Evolutionary conservation across 441 rosid species (phyloP).

Genomic region (Populus hybrid): DNA sequence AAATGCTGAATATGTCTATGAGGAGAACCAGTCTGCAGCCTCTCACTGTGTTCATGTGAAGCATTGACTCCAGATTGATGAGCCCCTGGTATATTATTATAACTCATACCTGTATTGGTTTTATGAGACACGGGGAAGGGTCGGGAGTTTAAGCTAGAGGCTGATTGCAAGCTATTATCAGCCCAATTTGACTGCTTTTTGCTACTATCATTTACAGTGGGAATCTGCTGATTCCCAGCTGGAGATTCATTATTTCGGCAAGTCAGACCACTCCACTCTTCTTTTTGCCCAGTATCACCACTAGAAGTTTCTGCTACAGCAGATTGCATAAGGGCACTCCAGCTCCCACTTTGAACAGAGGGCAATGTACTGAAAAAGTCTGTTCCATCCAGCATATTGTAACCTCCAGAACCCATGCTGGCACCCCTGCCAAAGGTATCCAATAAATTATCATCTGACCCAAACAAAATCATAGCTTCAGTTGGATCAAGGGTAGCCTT

Average conservation of each 20-base stretch:
- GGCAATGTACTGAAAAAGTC: slow-evolving; percentile 50
- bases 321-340: slow-evolving; percentile 99
- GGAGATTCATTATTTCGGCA: slow-evolving; percentile 37
- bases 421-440: slow-evolving; percentile 60
- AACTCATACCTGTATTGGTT: slow-evolving; percentile 22
- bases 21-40: slow-evolving; percentile 40
- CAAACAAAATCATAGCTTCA: slow-evolving; percentile 88
- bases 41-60: slow-evolving; percentile 40
- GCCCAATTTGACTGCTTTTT: slow-evolving; percentile 43
- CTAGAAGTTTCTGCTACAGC: slow-evolving; percentile 71
- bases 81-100: slow-evolving; percentile 21
- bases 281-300: slow-evolving; percentile 40
- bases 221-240: slow-evolving; percentile 26
- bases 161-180: slow-evolving; percentile 31
- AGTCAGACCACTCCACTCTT: slow-evolving; percentile 55
- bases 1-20: slow-evolving; percentile 34
- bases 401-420: slow-evolving; percentile 43
- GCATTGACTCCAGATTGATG: slow-evolving; percentile 33
- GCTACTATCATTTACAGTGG: slow-evolving; percentile 25
- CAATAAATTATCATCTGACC: slow-evolving; percentile 85
- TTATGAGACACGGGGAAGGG: slow-evolving; percentile 29
- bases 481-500: slow-evolving; percentile 80
- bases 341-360: slow-evolving; percentile 86
- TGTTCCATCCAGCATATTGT: slow-evolving; percentile 40
- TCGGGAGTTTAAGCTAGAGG: slow-evolving; percentile 24